Percentiles rank a stretch among this genome's conserved stretches.
Evolutionary conservation across 2,329 filamentous ascomycete genomes (phyloP).

Genomic region (Xylaria sp.): DNA sequence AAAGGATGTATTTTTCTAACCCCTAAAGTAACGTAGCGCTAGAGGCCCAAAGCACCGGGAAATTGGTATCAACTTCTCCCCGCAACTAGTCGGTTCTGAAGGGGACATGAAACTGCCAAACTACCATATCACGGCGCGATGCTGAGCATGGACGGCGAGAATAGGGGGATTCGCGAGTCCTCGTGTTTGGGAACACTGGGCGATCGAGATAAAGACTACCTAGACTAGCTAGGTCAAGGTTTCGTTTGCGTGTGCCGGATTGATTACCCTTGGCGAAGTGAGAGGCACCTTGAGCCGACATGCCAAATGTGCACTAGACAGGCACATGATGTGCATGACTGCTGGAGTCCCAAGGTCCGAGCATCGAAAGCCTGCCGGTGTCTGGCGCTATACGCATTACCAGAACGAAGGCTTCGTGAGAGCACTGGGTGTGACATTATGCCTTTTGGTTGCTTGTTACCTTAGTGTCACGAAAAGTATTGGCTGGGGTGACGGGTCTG

Average conservation of each 20-base stretch:
- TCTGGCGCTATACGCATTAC: too few species aligned
- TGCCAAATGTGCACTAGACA: neutral
- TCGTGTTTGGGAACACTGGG: neutral
- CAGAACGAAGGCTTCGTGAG: too few species aligned
- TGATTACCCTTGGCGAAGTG: neutral
- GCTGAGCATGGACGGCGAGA: neutral
- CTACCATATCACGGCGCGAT: constrained; percentile 7
- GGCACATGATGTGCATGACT: neutral
- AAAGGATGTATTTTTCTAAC: neutral
- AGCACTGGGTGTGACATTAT: too few species aligned
- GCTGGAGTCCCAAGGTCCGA: neutral
- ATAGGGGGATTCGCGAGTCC: constrained; percentile 3
- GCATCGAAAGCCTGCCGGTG: neutral
- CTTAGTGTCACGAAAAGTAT: too few species aligned
- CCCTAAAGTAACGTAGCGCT: neutral
- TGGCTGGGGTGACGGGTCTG: too few species aligned
- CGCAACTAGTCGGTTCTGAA: constrained; percentile 4
- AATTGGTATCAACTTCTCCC: constrained; percentile 14
- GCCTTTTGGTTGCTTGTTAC: too few species aligned
- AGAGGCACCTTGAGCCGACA: neutral
- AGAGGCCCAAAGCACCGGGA: constrained; percentile 4
- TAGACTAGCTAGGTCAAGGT: too few species aligned
- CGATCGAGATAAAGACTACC: neutral
- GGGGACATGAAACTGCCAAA: constrained; percentile 6
- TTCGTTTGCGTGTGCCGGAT: neutral